Base-by-base conservation (phyloP, 805 yeast genomes). In the Barnettozyma wickerhamii region DNA sequence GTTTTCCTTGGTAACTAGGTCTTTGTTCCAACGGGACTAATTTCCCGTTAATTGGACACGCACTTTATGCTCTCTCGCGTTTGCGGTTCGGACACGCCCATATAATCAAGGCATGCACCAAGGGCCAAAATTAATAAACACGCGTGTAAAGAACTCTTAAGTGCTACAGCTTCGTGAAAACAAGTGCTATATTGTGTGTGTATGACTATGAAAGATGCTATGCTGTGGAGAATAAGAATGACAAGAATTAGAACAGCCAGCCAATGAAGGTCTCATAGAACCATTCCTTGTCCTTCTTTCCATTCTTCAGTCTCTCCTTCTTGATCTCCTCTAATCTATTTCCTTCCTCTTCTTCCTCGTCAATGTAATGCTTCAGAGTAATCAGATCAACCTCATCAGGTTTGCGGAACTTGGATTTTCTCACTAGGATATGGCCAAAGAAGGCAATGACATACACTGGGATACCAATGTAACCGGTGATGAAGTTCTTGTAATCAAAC, bases 391-490 rank as follows among this genome's bases (percentile, higher is more conserved):
- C 82, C 50, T 81, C 85, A 33, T 62, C 64, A 6, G 85, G 72
- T 30, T 54, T 60, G 39, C 75, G 68, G 21, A 69, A 43, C 50
- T 67, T 70, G 26, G 84, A 69, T 58, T 71, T 78, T 57, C 62
- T 63, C 47, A 64, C 49, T 29, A 79, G n/a, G 64, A 82, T 82
- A 68, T 77, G 80, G 6, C 85, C 87, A 46, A 72, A 51, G 48
- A 65, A 72, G 43, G 74, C 66, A 35, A 76, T 64, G 27, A 79
- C 30, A 51, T 71, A 84, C 10, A 82, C 79, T 27, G 87, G 87
- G 2, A 84, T 71, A 23, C 85, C 84, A 53, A 84, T 80, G 63
- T 84, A 84, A 33, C 90, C 89, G 26, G 91, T 82, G 55, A 84
- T 81, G 56, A 85, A 85, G 15, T 69, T 68, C 60, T 77, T 75